Evolutionary conservation across 495 filamentous ascomycete species (phyloP), one percentile per base, ranked within the genome.

Genomic region (Penicillium lagena): DNA sequence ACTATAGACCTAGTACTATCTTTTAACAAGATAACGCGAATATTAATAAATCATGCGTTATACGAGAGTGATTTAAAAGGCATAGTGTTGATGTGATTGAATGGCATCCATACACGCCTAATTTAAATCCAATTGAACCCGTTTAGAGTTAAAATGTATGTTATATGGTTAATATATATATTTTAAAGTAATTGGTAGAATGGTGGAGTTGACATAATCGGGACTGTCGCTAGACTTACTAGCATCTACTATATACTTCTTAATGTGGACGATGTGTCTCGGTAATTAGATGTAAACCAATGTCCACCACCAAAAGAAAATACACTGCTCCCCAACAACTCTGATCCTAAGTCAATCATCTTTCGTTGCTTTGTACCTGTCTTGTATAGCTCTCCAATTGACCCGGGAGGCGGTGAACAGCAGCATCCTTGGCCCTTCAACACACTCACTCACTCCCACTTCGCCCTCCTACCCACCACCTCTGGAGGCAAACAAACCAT

Each of bases 171-270:
- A 22, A 4, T 3, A 22, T 22, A 22, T 17, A 17, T 4, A 17
- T 17, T 22, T 6, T 0, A 22, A 22, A 4, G 22, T 22, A 22
- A 6, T n/a, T n/a, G n/a, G n/a, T n/a, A n/a, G n/a, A n/a, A n/a
- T n/a, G 17, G 17, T 17, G 17, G 17, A 17, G 1, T 17, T 17
- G 1, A 17, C 17, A 17, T 17, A 17, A 17, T 17, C 17, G 17
- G 17, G 17, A 17, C 17, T 17, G 17, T 17, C 17, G 17, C 17
- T 17, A 40, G 37, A 40, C 53, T 39, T 32, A 29, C 49, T 7
- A 35, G 30, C 10, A 28, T 17, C 10, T n/a, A 37, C 41, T 56
- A 49, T 67, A 68, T n/a, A n/a, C n/a, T n/a, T n/a, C n/a, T n/a
- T n/a, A n/a, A n/a, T n/a, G n/a, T n/a, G n/a, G n/a, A n/a, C n/a